Percentiles rank a stretch among this genome's conserved stretches.
These are phyloP conservation scores for Eucalyptus curtisii DNA, from an alignment of 345 rosid species.

Conservation along the genomic window DNA sequence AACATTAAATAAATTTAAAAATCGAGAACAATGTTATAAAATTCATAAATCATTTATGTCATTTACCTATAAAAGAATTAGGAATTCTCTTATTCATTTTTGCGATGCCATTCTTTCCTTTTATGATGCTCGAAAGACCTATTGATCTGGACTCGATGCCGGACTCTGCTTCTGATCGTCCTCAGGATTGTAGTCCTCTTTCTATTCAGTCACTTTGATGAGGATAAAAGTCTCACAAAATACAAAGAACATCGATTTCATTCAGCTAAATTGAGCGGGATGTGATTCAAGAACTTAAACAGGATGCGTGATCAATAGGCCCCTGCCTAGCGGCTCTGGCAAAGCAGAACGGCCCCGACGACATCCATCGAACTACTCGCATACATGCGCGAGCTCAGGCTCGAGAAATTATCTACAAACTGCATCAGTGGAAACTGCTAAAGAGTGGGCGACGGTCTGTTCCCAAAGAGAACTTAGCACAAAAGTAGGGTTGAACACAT, in stretches of 20 bases:
- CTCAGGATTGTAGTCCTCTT: neutral
- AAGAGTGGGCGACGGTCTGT: neutral
- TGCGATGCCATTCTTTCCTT: neutral
- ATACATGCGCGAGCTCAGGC: neutral
- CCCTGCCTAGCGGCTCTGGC: neutral
- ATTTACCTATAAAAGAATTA: neutral
- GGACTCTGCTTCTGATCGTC: neutral
- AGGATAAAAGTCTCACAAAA: neutral
- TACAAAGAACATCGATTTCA: neutral
- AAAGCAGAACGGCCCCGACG: neutral
- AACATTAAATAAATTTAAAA: no score
- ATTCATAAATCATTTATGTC: neutral
- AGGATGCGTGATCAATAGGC: neutral
- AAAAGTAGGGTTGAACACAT: neutral
- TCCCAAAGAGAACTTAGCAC: neutral
- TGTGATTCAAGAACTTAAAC: neutral
- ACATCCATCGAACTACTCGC: neutral
- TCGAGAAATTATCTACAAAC: neutral
- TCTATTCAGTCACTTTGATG: neutral
- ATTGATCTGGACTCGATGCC: neutral
- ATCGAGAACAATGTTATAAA: no score
- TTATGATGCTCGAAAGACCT: neutral
- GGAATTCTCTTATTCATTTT: neutral
- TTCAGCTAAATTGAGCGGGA: neutral
- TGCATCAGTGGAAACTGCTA: neutral